Evolutionary conservation across 768 basidiomycete genomes (phyloP), one percentile per base, ranked within the genome.

Genomic region (Mycena galericulata): DNA sequence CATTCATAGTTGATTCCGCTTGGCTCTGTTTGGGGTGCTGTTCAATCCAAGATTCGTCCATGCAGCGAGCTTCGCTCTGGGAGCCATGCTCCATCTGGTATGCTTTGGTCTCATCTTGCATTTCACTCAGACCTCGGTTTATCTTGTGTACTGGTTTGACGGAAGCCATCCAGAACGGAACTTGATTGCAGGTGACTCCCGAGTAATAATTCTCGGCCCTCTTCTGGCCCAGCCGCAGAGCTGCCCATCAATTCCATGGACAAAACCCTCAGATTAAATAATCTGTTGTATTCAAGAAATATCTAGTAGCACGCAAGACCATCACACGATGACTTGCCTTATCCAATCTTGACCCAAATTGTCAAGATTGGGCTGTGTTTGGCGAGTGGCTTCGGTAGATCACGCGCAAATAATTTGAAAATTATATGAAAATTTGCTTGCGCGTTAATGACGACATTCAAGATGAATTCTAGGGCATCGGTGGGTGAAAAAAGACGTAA

Each of bases 81-180:
- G 53, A 54, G 53, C 53, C n/a, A 12, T 54, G 53, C 53, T 54
- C 53, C 53, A 18, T 54, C 4, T 32, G 53, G 53, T 54, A 46
- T 51, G 50, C 29, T 38, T 51, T 51, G 55, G 41, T 50, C 45
- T 46, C 10, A 24, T 46, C 45, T 38, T 46, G 45, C 45, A 18
- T 46, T 46, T 46, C 45, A 46, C 45, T 46, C 45, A 46, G 45
- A 46, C 45, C 45, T 9, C 10, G 17, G 45, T 46, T 20, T 46
- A 46, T 20, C 22, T 46, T 18, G 45, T 46, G 45, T 46, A 46
- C 45, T 46, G 45, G 45, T 46, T 46, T 46, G 45, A 46, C 45
- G 45, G 45, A 20, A 9, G 45, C 45, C 45, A 46, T 46, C 45
- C 45, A 46, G 45, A 46, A 46, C 45, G n/a, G 45, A 9, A 46